Evolutionary conservation across 2,329 filamentous ascomycete genomes (phyloP), one percentile per base, ranked within the genome.

Genomic region (Pseudocercospora crystallina): DNA sequence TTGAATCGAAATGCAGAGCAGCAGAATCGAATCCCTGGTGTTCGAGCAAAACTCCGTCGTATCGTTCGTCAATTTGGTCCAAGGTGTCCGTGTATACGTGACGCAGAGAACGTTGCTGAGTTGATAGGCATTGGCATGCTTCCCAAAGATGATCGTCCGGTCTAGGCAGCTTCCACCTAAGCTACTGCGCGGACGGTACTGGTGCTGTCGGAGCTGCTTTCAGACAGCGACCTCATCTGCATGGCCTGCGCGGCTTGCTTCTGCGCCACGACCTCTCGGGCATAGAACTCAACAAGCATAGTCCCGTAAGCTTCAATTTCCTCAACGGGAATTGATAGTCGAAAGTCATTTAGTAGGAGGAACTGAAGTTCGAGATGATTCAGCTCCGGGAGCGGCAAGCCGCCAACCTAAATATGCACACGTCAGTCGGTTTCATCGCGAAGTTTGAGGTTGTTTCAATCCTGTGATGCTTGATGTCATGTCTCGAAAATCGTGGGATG

Each of bases 221-320:
- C 65, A 51, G 63, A 66, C 37, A 65, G 46, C 26, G 61, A 65
- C 13, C 64, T 59, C 33, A 48, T 53, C 35, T 48, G 60, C 63
- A 56, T 63, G 14, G 59, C 61, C 37, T 64, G 53, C 5, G 59
- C 58, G n/a, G 62, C 62, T 41, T 80, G 76, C 56, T 77, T 75
- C 62, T 86, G 84, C 20, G 82, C 77, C 20, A 96, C 82, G 12
- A 96, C 86, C 69, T 99, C 94, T 47, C 92, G 81, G 0, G 90
- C 92, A 66, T 97, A 99, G 66, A 97, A 99, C 66, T 97, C 92
- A 12, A 99, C 94, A 10, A 99, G 78, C 92, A 97, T 97, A 1
- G 94, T 99, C 5, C 90, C 94, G 64, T 99, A 99, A 0, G 90
- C 90, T 71, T 99, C 94, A 52, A 99, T 82, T 65, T 97, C 92